phyloP scores from a whole-genome alignment of 2,329 filamentous ascomycete genomes.

The Nannizziopsis barbatae region DNA sequence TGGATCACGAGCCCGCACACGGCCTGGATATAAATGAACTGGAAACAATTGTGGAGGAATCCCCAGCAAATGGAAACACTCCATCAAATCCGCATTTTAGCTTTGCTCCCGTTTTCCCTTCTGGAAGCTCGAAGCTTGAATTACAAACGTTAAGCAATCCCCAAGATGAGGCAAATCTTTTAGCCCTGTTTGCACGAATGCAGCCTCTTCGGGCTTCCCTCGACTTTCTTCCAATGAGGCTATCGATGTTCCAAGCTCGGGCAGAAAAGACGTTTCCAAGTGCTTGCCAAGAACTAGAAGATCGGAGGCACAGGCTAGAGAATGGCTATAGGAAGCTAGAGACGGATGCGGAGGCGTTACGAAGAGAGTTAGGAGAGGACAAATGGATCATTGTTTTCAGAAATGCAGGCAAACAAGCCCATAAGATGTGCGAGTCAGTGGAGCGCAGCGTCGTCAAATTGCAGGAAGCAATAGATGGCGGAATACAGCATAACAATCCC shows the following conservation, averaged over 20 bases:
- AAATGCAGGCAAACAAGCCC: slow-evolving; percentile 78
- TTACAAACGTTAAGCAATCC: slow-evolving; percentile 37
- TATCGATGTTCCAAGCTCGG: slow-evolving; percentile 72
- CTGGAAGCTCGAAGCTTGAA: slow-evolving; percentile 30
- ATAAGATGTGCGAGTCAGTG: slow-evolving; percentile 95
- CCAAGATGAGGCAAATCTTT: slow-evolving; percentile 75
- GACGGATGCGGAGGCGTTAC: slow-evolving; percentile 75
- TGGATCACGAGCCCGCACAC: slow-evolving; percentile 42
- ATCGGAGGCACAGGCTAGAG: slow-evolving; percentile 62
- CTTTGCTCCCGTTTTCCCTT: slow-evolving; percentile 50
- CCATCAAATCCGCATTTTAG: slow-evolving; percentile 55
- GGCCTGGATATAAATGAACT: slow-evolving; percentile 73
- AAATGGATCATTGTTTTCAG: slow-evolving; percentile 93
- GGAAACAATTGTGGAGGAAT: slow-evolving; percentile 86
- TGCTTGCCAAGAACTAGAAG: slow-evolving; percentile 78
- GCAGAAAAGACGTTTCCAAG: slow-evolving; percentile 74
- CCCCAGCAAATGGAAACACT: slow-evolving; percentile 48
- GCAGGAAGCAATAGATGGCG: slow-evolving; percentile 64
- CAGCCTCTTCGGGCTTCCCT: slow-evolving; percentile 85
- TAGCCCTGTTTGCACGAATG: slow-evolving; percentile 89
- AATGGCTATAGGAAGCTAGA: slow-evolving; percentile 80
- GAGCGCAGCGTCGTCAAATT: slow-evolving; percentile 76
- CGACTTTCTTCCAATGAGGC: slow-evolving; percentile 88
- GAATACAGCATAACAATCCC: slow-evolving; percentile 61
- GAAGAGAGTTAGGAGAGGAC: slow-evolving; percentile 87